Evolutionary conservation across 1,284 basidiomycete genomes (phyloP), one percentile per base, ranked within the genome.

Genomic region (Cryptococcus sp.): DNA sequence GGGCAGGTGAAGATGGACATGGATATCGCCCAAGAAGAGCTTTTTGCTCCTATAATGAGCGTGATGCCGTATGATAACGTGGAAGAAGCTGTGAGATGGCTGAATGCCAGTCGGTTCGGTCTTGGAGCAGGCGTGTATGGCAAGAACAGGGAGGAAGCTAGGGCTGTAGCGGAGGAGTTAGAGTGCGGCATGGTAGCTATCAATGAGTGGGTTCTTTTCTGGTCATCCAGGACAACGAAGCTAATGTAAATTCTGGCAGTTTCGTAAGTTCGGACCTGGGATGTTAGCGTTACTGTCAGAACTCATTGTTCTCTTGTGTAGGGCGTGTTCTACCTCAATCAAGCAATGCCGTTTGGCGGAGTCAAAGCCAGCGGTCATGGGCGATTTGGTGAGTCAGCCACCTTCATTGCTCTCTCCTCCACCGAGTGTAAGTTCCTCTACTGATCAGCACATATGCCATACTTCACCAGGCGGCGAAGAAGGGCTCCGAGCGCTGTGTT

Each of bases 41-140:
- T 93, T 46, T 96, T 96, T 70, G 93, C 91, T 0, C 93, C 93
- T 1, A 83, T 97, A 65, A 91, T 91, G 65, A 79, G 89, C 19
- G 81, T 96, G 43, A 88, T 95, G 75, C 84, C 85, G 50, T 95
- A 93, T 69, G 85, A 89, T 23, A 84, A 83, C 6, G 79, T 92
- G 39, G 87, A 93, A 1, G 87, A 94, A 65, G 93, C 91, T 0
- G 83, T 97, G 58, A 83, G 83, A 49, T 87, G 94, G 63, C 91
- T 95, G 0, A 97, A 97, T 70, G 82, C 83, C 16, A 92, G 91
- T 1, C 82, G 85, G 37, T 98, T 91, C 75, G 95, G 90, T 17
- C 85, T 99, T n/a, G 95, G 94, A 46, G 91, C 92, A 1, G 90
- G 90, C 57, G 91, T 99, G n/a, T 98, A 94, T 73, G 94, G 94